Evolutionary conservation across 140 eudicot species (phyloP).

Genomic region (Anethum foeniculum): DNA sequence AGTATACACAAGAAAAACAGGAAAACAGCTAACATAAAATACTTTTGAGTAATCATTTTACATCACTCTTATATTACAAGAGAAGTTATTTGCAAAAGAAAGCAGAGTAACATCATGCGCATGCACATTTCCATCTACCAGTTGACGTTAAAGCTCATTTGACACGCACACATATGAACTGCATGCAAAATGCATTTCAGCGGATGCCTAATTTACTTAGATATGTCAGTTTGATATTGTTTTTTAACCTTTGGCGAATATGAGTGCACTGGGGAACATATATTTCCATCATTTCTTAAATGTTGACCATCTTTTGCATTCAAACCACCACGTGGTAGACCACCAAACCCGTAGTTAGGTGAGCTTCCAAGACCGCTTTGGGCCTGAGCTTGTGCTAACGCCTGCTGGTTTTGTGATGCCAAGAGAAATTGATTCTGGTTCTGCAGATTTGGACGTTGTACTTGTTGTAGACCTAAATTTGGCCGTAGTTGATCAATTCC

Average conservation of each 20-base stretch:
- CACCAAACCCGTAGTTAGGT: conserved; percentile 75
- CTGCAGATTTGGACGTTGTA: conserved; percentile 67
- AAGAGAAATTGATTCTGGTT: conserved; percentile 73
- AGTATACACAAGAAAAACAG: not conserved
- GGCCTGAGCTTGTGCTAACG: conserved; percentile 79
- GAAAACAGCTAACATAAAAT: not conserved
- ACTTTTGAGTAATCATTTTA: not conserved
- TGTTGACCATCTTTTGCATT: conserved; percentile 81
- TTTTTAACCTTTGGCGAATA: conserved; percentile 75
- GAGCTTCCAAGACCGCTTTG: conserved; percentile 66
- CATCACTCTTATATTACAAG: not conserved
- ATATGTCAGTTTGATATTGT: not conserved
- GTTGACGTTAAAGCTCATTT: not conserved
- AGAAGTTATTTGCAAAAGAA: not conserved
- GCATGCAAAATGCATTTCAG: not conserved
- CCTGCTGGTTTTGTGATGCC: conserved; percentile 90
- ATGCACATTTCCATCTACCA: not conserved
- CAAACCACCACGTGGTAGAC: conserved; percentile 71
- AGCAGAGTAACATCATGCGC: not conserved
- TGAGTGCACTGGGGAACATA: conserved; percentile 82
- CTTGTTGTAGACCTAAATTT: conserved; percentile 76
- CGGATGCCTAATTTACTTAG: not conserved
- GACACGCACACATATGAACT: not conserved
- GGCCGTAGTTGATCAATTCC: conserved; percentile 88
- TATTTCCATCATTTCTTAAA: conserved; percentile 75